A percentile compares a stretch with the other conserved stretches of the same genome.
Conservation (phyloP, 2,329 filamentous ascomycete genomes). For the Scedosporium boydii region DNA sequence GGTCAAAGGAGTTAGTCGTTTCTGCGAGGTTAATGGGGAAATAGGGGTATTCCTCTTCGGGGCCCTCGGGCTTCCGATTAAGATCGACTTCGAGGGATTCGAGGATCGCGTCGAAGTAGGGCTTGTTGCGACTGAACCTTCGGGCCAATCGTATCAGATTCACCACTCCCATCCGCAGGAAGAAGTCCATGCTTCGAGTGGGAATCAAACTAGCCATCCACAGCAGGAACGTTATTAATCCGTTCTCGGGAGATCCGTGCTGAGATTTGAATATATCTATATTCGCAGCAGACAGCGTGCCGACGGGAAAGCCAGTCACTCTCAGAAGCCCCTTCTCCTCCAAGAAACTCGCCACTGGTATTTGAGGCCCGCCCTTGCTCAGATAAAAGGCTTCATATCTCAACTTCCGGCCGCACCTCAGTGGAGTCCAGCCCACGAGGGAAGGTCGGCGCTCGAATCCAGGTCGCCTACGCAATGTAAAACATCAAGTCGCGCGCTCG, state of each 20-base stretch:
- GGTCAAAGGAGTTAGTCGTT: slow-evolving; percentile 17
- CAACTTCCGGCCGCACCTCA: neutral
- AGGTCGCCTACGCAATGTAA: neutral
- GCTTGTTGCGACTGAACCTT: neutral
- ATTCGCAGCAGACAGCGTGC: neutral
- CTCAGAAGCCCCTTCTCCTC: neutral
- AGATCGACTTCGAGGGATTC: neutral
- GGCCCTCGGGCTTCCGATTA: neutral
- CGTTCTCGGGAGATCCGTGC: neutral
- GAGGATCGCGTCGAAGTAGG: neutral
- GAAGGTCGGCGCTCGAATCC: neutral
- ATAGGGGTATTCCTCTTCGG: neutral
- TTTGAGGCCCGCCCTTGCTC: neutral
- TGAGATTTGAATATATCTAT: neutral
- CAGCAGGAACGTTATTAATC: neutral
- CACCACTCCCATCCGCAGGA: neutral
- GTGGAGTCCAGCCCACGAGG: neutral
- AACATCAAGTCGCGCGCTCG: neutral
- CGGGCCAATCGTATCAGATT: neutral
- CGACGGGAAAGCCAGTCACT: neutral
- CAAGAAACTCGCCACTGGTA: neutral
- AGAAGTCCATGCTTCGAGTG: neutral
- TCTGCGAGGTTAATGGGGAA: neutral
- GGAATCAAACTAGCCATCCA: neutral
- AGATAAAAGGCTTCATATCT: neutral